Base-by-base conservation (phyloP, 768 basidiomycete species). In the Tulasnella sp. region DNA sequence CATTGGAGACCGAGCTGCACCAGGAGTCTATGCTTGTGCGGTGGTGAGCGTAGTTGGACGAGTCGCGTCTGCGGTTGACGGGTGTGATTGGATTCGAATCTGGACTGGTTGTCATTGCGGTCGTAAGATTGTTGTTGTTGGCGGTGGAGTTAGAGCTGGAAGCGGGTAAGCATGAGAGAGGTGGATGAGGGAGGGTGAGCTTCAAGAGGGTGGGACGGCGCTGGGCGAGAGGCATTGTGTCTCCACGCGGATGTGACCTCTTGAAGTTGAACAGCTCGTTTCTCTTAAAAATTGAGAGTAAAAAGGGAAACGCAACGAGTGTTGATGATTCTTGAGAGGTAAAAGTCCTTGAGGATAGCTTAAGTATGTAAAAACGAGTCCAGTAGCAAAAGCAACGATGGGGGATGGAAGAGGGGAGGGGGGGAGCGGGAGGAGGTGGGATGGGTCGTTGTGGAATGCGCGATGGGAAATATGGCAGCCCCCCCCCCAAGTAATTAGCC, bases 191-290 rank as follows among this genome's bases (percentile, higher is more conserved):
- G n/a, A 77, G 40, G 16, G 67, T 70, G 40, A 77, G 70, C 69
- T 70, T 77, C 42, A 77, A 26, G 67, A 77, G 23, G 39, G 69
- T 37, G 26, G 76, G 61, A 39, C 76, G 76, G 37, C 76, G 18
- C 37, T 77, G 76, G 44, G 76, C 61, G 76, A 77, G 57, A 71
- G 76, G 70, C 76, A 70, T 77, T 77, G 39, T 71, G 57, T 10
- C 40, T 61, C n/a, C n/a, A 61, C 57, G 57, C 57, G 57, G 57
- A 48, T 48, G 46, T 61, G 57, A 29, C 57, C 57, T 61, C 57
- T 61, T 29, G 46, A 48, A 48, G 20, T 13, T 48, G 57, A 61
- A 61, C 29, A 29, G 57, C 57, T 61, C 57, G 57, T 61, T 61
- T 61, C 57, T 61, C 57, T 57, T 29, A 29, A 61, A 61, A 61